These are phyloP conservation scores for Podospora pseudopauciseta DNA, from an alignment of 495 filamentous ascomycete species.

Conservation along the genomic window DNA sequence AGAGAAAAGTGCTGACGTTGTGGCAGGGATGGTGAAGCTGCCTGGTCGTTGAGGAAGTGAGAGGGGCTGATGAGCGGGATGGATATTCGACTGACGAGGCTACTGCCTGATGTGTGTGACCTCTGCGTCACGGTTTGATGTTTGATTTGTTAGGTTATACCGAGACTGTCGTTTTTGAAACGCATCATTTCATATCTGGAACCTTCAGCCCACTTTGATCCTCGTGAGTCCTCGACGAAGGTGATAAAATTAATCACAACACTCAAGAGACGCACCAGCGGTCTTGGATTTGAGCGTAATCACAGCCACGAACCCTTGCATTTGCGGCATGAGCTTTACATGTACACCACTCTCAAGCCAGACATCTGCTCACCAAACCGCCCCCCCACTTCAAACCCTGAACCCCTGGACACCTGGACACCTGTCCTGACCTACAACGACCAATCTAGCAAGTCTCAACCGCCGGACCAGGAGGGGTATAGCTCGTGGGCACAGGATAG, in stretches of 20 bases:
- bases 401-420: neutral
- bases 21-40: neutral
- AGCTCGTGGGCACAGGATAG: constrained; percentile 40
- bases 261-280: too few species aligned
- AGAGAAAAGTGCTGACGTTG: neutral
- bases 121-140: neutral
- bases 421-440: neutral
- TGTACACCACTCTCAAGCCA: neutral
- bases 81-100: too few species aligned
- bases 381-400: neutral
- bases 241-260: too few species aligned
- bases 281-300: too few species aligned
- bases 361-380: neutral
- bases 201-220: too few species aligned
- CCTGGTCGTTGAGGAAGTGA: neutral
- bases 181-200: too few species aligned
- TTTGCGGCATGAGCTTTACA: neutral
- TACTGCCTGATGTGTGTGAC: too few species aligned
- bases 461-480: constrained; percentile 36
- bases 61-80: neutral
- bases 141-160: neutral
- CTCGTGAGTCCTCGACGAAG: too few species aligned
- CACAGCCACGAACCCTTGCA: neutral
- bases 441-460: constrained; percentile 29
- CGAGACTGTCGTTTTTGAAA: neutral